A percentile compares a stretch with the other conserved stretches of the same genome.
These are phyloP conservation scores for Thalassia testudinum DNA, from an alignment of 116 monocot species.

Conservation along the genomic window DNA sequence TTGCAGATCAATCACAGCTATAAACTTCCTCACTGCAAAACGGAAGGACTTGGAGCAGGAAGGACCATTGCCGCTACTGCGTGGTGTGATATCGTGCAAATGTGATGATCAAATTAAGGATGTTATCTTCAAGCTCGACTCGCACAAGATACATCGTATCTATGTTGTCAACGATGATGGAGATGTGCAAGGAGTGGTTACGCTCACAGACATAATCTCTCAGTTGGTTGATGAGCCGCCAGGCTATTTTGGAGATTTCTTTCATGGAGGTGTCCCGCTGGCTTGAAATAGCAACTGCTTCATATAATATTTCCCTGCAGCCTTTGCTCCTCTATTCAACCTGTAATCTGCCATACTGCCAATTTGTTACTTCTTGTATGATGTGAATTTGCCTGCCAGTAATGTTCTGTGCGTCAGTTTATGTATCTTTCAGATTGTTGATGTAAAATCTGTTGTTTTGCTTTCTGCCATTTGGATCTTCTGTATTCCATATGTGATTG, in stretches of 20 bases:
- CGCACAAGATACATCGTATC: conserved; percentile 57
- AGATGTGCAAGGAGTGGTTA: conserved; percentile 72
- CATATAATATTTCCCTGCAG: too few relatives aligned
- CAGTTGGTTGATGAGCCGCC: conserved; percentile 83
- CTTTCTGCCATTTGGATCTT: too few relatives aligned
- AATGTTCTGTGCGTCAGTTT: too few relatives aligned
- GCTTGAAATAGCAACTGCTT: conserved; percentile 34
- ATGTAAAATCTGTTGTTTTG: too few relatives aligned
- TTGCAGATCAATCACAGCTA: conserved; percentile 60
- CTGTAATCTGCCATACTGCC: too few relatives aligned
- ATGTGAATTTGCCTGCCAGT: too few relatives aligned
- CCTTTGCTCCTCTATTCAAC: too few relatives aligned
- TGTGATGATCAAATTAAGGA: conserved; percentile 57
- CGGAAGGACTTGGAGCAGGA: conserved; percentile 35
- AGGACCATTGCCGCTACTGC: conserved; percentile 29
- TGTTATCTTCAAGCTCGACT: conserved; percentile 59
- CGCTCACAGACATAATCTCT: conserved; percentile 88
- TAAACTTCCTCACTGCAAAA: conserved; percentile 46
- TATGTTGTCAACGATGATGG: conserved; percentile 56
- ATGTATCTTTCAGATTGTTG: too few relatives aligned
- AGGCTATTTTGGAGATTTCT: conserved; percentile 96
- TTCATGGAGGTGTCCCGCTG: conserved; percentile 78
- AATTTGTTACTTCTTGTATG: too few relatives aligned
- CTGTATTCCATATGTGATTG: too few relatives aligned
- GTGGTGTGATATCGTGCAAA: conserved; percentile 65